Evolutionary conservation across 2,329 filamentous ascomycete genomes (phyloP), one percentile per base, ranked within the genome.

Genomic region (Ambrosiella cleistominuta): DNA sequence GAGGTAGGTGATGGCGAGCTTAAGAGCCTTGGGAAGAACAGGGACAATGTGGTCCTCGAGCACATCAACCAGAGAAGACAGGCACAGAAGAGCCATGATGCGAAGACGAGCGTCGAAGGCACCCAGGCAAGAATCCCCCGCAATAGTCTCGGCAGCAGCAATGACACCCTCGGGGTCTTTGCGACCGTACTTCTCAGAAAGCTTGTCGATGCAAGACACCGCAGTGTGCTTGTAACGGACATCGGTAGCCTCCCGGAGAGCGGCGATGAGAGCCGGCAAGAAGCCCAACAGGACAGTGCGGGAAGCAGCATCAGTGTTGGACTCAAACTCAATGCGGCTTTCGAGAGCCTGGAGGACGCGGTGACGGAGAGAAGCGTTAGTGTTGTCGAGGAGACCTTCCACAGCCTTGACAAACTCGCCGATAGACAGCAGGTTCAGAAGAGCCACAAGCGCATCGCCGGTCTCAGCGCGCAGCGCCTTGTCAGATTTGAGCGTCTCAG

Each of bases 121-220:
- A 42, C 85, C 86, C 54, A 97, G 77, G 62, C 88, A 91, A 62
- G 85, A 75, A 57, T 81, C 73, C 47, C 89, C 82, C 42, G 86
- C 82, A 64, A 98, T 85, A 1, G 84, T 85, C 60, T 82, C 75
- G 3, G 89, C 88, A 4, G 89, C 85, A 3, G 79, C 79, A 35
- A 85, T 76, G 50, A 95, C 85, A 50, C 82, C 83, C 63, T 85
- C 81, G 1, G 85, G 76, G 65, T 95, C 87, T 68, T 90, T 94
- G 74, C 93, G 94, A 63, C 93, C 94, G 68, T 95, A 97, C 68
- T 91, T 91, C 70, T 96, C 90, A 1, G 87, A 81, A 62, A 98
- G 94, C 69, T 88, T 87, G 70, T 96, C 90, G 50, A 97, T 84
- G 64, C 91, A 97, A 40, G 83, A 82, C 62, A 98, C 83, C 1